These are phyloP conservation scores for Claviceps pazoutovae DNA, from an alignment of 2,329 filamentous ascomycete species.

Conservation along the genomic window DNA sequence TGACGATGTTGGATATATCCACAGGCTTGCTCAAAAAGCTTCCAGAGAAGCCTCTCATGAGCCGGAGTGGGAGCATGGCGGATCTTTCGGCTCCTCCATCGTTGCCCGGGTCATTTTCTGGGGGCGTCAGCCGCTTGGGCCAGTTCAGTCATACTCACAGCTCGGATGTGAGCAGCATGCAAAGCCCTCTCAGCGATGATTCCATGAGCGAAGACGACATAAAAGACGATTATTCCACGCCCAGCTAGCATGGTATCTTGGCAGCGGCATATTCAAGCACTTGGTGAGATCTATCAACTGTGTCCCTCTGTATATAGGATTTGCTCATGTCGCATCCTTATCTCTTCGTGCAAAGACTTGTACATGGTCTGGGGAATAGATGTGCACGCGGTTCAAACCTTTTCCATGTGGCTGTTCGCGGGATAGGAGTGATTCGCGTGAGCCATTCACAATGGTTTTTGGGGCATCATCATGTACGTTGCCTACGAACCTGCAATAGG, in stretches of 20 bases:
- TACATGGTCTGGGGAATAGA: too few species aligned
- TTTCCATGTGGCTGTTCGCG: too few species aligned
- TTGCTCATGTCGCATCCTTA: too few species aligned
- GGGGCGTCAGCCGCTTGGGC: conserved; percentile 21
- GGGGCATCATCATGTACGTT: too few species aligned
- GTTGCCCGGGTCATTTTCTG: conserved; percentile 15
- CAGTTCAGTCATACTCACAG: conserved; percentile 31
- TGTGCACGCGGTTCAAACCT: too few species aligned
- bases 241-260: conserved; percentile 6
- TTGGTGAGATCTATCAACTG: too few species aligned
- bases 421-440: too few species aligned
- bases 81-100: conserved; percentile 26
- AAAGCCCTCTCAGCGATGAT: conserved; percentile 35
- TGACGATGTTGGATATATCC: conserved; percentile 63
- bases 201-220: conserved; percentile 44
- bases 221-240: conserved; percentile 21
- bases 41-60: conserved; percentile 56
- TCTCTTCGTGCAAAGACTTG: too few species aligned
- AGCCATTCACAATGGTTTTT: too few species aligned
- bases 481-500: too few species aligned
- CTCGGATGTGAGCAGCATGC: conserved; percentile 33
- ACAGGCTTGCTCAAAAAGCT: conserved; percentile 55
- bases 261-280: too few species aligned
- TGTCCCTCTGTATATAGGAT: too few species aligned
- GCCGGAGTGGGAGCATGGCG: conserved; percentile 35